A percentile compares a stretch with the other conserved stretches of the same genome.
These are phyloP conservation scores for Ramaria sp. DNA, from an alignment of 768 basidiomycete genomes.

Conservation along the genomic window DNA sequence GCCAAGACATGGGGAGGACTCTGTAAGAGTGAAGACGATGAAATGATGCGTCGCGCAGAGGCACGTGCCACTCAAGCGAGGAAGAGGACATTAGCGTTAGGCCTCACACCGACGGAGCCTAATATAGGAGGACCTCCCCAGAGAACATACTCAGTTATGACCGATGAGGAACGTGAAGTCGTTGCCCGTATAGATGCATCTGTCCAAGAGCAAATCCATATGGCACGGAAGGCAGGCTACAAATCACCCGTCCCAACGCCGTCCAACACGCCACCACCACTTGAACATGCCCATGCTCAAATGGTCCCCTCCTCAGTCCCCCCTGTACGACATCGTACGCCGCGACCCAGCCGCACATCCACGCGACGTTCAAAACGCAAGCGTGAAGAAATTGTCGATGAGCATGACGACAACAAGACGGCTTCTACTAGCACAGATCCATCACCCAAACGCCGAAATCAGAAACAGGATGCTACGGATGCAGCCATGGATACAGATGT, in stretches of 20 bases:
- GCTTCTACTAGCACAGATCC: neutral
- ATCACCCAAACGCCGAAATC: neutral
- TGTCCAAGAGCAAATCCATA: neutral
- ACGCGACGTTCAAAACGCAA: neutral
- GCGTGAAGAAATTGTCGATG: neutral
- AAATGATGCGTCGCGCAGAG: neutral
- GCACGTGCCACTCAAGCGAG: neutral
- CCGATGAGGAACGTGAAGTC: neutral
- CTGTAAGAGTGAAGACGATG: neutral
- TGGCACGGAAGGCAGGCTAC: neutral
- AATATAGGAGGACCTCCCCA: neutral
- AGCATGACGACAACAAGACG: neutral
- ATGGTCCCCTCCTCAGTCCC: neutral
- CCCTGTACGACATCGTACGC: neutral
- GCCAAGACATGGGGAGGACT: neutral
- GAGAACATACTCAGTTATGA: neutral
- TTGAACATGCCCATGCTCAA: neutral
- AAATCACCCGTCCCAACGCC: neutral
- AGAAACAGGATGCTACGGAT: neutral
- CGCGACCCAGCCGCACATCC: neutral
- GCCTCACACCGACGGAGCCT: neutral
- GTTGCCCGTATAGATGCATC: neutral
- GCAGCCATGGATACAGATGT: neutral
- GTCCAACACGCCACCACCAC: neutral
- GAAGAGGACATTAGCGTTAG: neutral